Evolutionary conservation across 2,329 filamentous ascomycete species (phyloP), one percentile per base, ranked within the genome.

Genomic region (Colletotrichum sp.): DNA sequence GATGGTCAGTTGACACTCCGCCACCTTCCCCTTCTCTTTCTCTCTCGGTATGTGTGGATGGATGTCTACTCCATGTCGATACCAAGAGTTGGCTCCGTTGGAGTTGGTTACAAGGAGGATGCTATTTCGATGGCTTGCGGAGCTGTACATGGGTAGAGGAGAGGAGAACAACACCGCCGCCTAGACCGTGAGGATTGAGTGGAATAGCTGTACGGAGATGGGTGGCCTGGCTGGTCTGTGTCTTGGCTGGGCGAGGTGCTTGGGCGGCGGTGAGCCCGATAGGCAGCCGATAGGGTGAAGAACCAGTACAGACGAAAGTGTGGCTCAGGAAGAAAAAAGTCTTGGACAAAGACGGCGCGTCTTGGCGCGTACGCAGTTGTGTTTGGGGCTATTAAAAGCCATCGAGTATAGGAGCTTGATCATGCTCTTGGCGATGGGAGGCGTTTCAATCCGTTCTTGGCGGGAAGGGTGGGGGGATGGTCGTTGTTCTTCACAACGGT

Each of bases 361-460:
- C 73, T 75, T 75, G 73, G 69, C 73, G 62, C 38, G 26, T 75
- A 63, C 62, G 61, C 55, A 18, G 63, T n/a, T 16, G 69, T 26
- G 73, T 75, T 72, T 75, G 36, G 73, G 69, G 62, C 68, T 75
- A 75, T 75, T 28, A 63, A 63, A 72, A 63, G 73, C 56, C 62
- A 68, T 75, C 73, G 73, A 63, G 43, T 71, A 68, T 64, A 72
- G n/a, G 69, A 75, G 73, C 73, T 75, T 63, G 73, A 72, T 65
- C 62, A 48, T 72, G 73, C 69, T 63, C 73, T 75, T 75, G 73
- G 73, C 73, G 62, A 74, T 72, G 52, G 43, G 43, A 61, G 66
- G 64, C 68, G 70, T 74, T 72, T 66, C 68, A 72, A 72, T 66
- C 52, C 36, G 14, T 70, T 62, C 73, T 75, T 75, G 73, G 73